Conservation (phyloP, 352 stramenopile species). For the Phytophthora podocarpi region DNA sequence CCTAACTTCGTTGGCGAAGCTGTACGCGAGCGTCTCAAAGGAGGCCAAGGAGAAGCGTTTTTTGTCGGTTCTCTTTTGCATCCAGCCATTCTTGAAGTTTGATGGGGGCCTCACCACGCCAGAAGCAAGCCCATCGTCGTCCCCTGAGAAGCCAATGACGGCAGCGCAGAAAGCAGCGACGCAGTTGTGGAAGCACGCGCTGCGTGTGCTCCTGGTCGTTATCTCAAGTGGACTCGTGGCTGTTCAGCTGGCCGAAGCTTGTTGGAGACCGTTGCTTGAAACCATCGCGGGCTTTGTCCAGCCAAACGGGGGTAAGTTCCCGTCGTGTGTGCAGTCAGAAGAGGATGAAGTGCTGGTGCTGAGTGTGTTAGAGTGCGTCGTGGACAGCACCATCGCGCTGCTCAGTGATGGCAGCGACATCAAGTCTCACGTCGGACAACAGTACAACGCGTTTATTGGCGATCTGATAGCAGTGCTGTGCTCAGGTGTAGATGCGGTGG, state of each 20-base stretch:
- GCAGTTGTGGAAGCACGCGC: slow-evolving; percentile 79
- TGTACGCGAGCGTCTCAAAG: slow-evolving; percentile 69
- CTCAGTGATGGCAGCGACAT: slow-evolving; percentile 42
- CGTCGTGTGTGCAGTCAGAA: slow-evolving; percentile 63
- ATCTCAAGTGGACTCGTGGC: slow-evolving; percentile 72
- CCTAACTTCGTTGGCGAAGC: slow-evolving; percentile 73
- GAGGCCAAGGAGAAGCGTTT: slow-evolving; percentile 65
- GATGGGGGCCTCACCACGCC: slow-evolving; percentile 24
- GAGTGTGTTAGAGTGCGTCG: slow-evolving; percentile 76
- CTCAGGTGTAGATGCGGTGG: slow-evolving; percentile 57
- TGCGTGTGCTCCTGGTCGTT: slow-evolving; percentile 73
- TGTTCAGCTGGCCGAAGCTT: slow-evolving; percentile 51
- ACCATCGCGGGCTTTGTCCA: slow-evolving; percentile 70
- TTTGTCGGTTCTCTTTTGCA: slow-evolving; percentile 61
- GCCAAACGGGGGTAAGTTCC: slow-evolving; percentile 57
- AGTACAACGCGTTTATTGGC: slow-evolving; percentile 52
- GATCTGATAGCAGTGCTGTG: slow-evolving; percentile 66
- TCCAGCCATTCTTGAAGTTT: slow-evolving; percentile 68
- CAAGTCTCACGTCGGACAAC: slow-evolving; percentile 31
- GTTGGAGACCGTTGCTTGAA: slow-evolving; percentile 61
- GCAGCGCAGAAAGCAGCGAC: slow-evolving; percentile 69
- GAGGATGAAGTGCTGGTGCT: slow-evolving; percentile 81
- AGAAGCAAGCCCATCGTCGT: slow-evolving; percentile 10
- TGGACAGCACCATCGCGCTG: slow-evolving; percentile 69
- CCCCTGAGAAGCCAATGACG: slow-evolving; percentile 46